Percentiles rank a stretch among this genome's conserved stretches.
Conservation (phyloP, 441 rosid genomes). For the Viola pubescens region DNA sequence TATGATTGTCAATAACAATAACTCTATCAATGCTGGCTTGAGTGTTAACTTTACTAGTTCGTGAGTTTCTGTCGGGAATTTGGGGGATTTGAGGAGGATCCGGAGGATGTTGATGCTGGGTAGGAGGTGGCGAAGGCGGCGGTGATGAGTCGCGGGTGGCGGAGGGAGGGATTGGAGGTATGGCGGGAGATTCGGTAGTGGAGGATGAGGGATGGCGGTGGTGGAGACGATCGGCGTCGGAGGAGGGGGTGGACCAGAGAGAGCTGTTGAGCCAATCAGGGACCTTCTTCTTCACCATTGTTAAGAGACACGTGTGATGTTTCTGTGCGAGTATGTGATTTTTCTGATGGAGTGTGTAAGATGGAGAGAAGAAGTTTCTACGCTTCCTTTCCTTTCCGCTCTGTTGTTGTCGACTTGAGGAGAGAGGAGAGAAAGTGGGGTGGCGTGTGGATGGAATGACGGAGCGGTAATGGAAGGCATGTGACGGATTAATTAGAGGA, state of each 20-base stretch:
- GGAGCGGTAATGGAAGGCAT: background rate
- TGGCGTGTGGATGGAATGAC: background rate
- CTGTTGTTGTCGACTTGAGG: background rate
- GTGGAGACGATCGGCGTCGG: slow-evolving; percentile 16
- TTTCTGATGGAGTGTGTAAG: background rate
- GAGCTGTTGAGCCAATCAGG: slow-evolving; percentile 98
- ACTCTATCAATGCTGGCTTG: slow-evolving; percentile 12
- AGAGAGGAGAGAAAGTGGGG: background rate
- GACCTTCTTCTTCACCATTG: slow-evolving; percentile 79
- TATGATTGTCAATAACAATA: background rate
- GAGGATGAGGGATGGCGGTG: slow-evolving; percentile 14
- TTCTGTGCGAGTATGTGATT: background rate
- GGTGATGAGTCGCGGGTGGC: slow-evolving; percentile 14
- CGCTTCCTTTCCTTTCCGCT: background rate
- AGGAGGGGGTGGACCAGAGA: slow-evolving; percentile 66
- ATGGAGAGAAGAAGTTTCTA: background rate
- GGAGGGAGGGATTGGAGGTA: slow-evolving; percentile 11
- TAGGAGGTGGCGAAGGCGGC: slow-evolving; percentile 34
- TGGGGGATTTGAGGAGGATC: slow-evolving; percentile 26
- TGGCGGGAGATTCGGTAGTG: background rate
- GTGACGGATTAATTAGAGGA: too few species aligned
- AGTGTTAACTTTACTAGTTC: slow-evolving; percentile 14
- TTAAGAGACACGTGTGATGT: background rate
- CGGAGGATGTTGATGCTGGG: slow-evolving; percentile 24
- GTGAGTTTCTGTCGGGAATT: slow-evolving; percentile 29